Evolutionary conservation across 495 filamentous ascomycete genomes (phyloP).

Genomic region (Annulohypoxylon moriforme): DNA sequence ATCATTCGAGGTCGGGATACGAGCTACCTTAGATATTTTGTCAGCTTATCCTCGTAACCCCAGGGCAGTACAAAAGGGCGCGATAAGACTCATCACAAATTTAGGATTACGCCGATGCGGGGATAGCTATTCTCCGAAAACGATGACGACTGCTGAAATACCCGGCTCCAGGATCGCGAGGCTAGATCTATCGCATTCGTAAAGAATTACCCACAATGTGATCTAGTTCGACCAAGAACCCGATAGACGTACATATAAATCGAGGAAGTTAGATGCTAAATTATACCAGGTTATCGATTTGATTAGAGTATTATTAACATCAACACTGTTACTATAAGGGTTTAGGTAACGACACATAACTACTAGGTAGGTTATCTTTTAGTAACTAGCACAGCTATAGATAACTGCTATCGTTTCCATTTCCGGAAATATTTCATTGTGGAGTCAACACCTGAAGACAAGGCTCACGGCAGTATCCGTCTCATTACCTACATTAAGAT

Average conservation of each 20-base stretch:
- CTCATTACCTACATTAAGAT: slow-evolving; percentile 10
- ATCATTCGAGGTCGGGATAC: not conserved
- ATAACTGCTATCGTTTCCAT: slow-evolving; percentile 9
- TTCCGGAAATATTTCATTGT: slow-evolving; percentile 6
- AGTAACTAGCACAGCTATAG: not conserved
- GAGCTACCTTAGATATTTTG: not conserved
- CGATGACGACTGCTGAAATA: not conserved
- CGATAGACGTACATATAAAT: not conserved
- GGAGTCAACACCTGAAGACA: slow-evolving; percentile 6
- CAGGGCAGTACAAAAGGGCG: not conserved
- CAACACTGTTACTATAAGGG: slow-evolving; percentile 6
- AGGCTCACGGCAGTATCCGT: slow-evolving; percentile 17
- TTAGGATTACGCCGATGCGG: not conserved
- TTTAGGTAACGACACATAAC: slow-evolving; percentile 11
- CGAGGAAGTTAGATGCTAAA: slow-evolving; percentile 7
- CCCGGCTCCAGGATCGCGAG: not conserved
- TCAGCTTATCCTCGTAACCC: not conserved
- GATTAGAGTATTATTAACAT: slow-evolving; percentile 29
- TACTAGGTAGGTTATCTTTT: slow-evolving; percentile 17
- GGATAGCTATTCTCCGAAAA: not conserved
- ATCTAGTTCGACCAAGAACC: not conserved
- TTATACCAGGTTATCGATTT: slow-evolving; percentile 15
- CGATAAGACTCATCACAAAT: not conserved
- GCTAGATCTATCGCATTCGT: not conserved
- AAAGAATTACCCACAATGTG: not conserved